Percentiles rank a stretch among this genome's conserved stretches.
phyloP scores from a whole-genome alignment of 108 stramenopile species.

The Cyclotella baltica region DNA sequence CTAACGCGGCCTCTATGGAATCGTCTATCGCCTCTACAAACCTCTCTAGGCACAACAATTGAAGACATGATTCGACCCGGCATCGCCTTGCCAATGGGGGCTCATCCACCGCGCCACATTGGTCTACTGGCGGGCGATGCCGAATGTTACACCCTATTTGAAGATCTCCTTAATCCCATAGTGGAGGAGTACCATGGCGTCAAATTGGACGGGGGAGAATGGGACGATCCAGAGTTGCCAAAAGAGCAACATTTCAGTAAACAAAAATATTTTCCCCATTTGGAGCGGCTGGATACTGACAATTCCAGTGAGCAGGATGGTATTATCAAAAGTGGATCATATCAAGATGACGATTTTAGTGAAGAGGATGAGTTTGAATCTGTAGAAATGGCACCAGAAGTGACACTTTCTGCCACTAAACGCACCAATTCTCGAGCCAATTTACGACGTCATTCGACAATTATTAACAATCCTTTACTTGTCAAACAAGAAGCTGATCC shows the following conservation, averaged over 20 bases:
- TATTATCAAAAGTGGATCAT: constrained; percentile 10
- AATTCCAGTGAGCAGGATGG: constrained; percentile 3
- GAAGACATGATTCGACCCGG: constrained; percentile 79
- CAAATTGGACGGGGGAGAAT: constrained; percentile 11
- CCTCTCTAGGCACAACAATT: constrained; percentile 65
- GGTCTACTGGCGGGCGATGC: constrained; percentile 90
- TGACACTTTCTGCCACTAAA: neutral
- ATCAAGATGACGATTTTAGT: neutral
- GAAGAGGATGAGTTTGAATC: neutral
- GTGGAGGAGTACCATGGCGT: constrained; percentile 76
- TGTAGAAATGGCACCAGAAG: neutral
- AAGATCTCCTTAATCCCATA: constrained; percentile 78
- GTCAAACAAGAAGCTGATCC: constrained; percentile 76
- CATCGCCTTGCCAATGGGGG: constrained; percentile 69
- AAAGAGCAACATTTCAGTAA: constrained; percentile 37
- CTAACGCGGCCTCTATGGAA: constrained; percentile 73
- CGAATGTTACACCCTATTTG: constrained; percentile 84
- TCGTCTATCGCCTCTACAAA: constrained; percentile 58
- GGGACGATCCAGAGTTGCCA: constrained; percentile 53
- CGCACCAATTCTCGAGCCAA: constrained; percentile 22
- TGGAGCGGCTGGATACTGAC: neutral
- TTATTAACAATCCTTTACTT: constrained; percentile 67
- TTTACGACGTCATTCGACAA: constrained; percentile 68
- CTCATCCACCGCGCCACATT: constrained; percentile 84
- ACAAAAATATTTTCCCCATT: neutral